Evolutionary conservation across 805 yeast genomes (phyloP).

Genomic region (Helenozyma rhizophorensis): DNA sequence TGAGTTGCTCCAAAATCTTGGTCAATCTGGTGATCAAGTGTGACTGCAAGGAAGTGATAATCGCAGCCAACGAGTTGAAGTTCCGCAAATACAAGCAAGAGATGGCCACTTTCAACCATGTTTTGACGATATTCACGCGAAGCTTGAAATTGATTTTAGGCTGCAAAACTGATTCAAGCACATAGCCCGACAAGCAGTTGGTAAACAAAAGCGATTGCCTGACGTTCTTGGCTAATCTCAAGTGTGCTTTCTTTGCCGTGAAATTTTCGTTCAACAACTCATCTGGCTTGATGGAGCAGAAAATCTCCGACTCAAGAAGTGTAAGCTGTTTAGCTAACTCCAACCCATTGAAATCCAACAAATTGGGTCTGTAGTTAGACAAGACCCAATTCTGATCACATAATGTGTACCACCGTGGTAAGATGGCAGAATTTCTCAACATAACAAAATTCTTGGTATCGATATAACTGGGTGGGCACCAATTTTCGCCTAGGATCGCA

Average conservation of each 20-base stretch:
- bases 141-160: slow-evolving; percentile 45
- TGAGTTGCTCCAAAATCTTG: slow-evolving; percentile 55
- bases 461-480: slow-evolving; percentile 35
- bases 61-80: slow-evolving; percentile 75
- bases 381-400: slow-evolving; percentile 58
- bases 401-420: slow-evolving; percentile 46
- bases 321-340: slow-evolving; percentile 78
- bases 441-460: slow-evolving; percentile 28
- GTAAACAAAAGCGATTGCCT: slow-evolving; percentile 62
- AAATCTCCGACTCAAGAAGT: slow-evolving; percentile 63
- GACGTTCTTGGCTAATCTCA: slow-evolving; percentile 60
- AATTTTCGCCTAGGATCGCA: slow-evolving; percentile 44
- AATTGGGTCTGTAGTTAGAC: slow-evolving; percentile 47
- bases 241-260: slow-evolving; percentile 53
- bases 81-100: slow-evolving; percentile 71
- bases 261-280: slow-evolving; percentile 66
- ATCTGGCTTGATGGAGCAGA: slow-evolving; percentile 56
- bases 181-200: slow-evolving; percentile 66
- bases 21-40: slow-evolving; percentile 61
- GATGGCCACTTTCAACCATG: slow-evolving; percentile 72
- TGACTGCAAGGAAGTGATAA: slow-evolving; percentile 71
- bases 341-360: slow-evolving; percentile 59
- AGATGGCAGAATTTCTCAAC: slow-evolving; percentile 29
- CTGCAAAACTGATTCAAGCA: slow-evolving; percentile 61
- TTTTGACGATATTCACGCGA: slow-evolving; percentile 52